Evolutionary conservation across 345 rosid species (phyloP), one percentile per base, ranked within the genome.

Genomic region (Euphorbia pulcherrima): DNA sequence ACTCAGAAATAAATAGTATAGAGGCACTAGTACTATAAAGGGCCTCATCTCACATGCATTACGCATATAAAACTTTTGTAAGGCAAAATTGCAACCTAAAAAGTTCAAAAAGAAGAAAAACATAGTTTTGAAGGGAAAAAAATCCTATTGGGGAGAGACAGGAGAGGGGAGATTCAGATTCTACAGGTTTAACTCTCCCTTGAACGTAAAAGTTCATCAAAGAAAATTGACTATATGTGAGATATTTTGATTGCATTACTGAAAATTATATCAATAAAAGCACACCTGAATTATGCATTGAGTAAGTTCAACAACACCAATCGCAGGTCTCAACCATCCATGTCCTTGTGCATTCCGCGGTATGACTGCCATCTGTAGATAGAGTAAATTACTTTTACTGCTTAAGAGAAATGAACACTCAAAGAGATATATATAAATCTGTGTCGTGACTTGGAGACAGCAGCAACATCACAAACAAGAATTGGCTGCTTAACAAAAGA

Each of bases 241-340:
- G 20, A 26, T 14, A 35, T 11, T 28, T 56, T 12, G 9, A 27
- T 27, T 28, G 47, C 27, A 26, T 46, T 26, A 41, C 37, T 24
- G 50, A 44, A 47, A 69, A 61, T 13, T 53, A 65, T 6, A 35
- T 61, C 44, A 58, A 48, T 20, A 50, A 78, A 64, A 60, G 46
- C 20, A 68, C 68, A 92, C 99, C 99, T 95, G 97, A 80, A 90
- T 82, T 74, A 95, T 82, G 68, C 97, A 92, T 69, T 95, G 99
- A 74, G 97, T 92, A 69, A 95, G 97, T 79, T 95, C 99, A 73
- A 84, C 81, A 58, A 95, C 97, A 72, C 99, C 99, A 50, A 81
- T 73, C 39, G 97, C 97, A 67, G 99, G 99, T 79, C 99, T 90
- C 74, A 92, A 83, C 99, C 99, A 92, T 78, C 99, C 99, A 85